Conservation (phyloP, 139 green algal species). For the Volvox reticuliferus region DNA sequence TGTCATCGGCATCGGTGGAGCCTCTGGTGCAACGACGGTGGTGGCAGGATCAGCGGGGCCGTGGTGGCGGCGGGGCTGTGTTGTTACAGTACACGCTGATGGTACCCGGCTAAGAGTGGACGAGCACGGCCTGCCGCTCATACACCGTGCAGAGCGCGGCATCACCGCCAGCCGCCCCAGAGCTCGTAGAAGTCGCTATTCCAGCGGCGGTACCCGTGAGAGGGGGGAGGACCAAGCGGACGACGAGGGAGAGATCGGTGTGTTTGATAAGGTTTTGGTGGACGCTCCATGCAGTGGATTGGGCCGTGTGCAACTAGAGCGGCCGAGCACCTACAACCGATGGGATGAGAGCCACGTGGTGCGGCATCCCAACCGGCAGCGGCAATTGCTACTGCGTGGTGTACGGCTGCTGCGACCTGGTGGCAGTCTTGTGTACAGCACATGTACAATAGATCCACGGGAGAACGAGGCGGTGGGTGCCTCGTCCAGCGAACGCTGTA, state of each 20-base stretch:
- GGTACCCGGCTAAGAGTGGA: slow-evolving; percentile 10
- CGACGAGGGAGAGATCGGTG: neutral
- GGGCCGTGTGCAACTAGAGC: slow-evolving; percentile 68
- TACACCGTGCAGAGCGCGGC: neutral
- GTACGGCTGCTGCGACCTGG: slow-evolving; percentile 80
- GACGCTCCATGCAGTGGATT: slow-evolving; percentile 85
- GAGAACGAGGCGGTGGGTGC: slow-evolving; percentile 40
- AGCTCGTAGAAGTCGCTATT: no score
- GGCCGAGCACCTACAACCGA: neutral
- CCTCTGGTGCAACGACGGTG: neutral
- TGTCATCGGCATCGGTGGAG: neutral
- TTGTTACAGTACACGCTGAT: slow-evolving; percentile 1
- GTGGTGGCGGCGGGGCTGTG: slow-evolving; percentile 31
- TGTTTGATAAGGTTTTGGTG: slow-evolving; percentile 84
- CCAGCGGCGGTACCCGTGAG: neutral
- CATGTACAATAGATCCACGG: slow-evolving; percentile 87
- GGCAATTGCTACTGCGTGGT: slow-evolving; percentile 75
- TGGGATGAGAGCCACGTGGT: neutral
- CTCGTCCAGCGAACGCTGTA: no score
- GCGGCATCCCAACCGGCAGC: slow-evolving; percentile 60
- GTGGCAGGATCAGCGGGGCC: neutral
- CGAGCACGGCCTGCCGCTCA: slow-evolving; percentile 11
- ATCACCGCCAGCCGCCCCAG: neutral
- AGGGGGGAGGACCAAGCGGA: neutral
- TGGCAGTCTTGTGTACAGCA: slow-evolving; percentile 91